phyloP scores from a whole-genome alignment of 2,329 filamentous ascomycete species.

The Aspergillus ibericus region DNA sequence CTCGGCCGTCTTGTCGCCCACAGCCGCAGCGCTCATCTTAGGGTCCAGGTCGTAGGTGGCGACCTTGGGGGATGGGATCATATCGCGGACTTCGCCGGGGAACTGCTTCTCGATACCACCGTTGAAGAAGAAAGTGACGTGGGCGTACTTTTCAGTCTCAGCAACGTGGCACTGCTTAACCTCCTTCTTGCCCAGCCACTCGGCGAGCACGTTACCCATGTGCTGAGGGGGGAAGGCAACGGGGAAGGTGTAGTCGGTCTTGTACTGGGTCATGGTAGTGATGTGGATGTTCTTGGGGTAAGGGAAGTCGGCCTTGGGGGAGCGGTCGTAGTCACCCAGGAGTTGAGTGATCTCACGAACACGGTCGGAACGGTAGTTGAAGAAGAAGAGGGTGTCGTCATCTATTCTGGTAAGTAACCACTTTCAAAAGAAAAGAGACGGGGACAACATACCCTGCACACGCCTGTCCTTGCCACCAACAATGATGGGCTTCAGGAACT shows the following conservation, averaged over 20 bases:
- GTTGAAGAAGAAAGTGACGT: constrained; percentile 99
- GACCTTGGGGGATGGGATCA: constrained; percentile 93
- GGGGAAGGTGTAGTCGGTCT: constrained; percentile 87
- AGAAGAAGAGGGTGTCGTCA: constrained; percentile 95
- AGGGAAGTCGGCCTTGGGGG: constrained; percentile 83
- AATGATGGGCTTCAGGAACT: constrained; percentile 98
- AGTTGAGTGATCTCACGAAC: constrained; percentile 95
- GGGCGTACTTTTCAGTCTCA: constrained; percentile 98
- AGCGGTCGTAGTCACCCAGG: constrained; percentile 87
- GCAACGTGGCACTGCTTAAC: constrained; percentile 94
- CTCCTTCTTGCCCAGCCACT: constrained; percentile 88
- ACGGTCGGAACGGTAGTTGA: constrained; percentile 99
- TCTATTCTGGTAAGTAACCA: constrained; percentile 54
- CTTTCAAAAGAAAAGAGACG: not conserved
- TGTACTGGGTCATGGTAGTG: constrained; percentile 98
- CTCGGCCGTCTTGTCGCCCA: constrained; percentile 87
- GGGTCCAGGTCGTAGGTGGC: constrained; percentile 93
- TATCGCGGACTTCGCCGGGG: constrained; percentile 84
- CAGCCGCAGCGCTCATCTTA: constrained; percentile 90
- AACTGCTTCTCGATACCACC: constrained; percentile 97
- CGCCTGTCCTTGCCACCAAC: constrained; percentile 82
- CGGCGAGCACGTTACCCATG: constrained; percentile 97
- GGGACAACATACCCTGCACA: constrained; percentile 66
- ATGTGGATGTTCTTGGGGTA: constrained; percentile 86
- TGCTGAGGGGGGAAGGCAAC: constrained; percentile 90